phyloP scores from a whole-genome alignment of 1,284 basidiomycete species.

The Boletus putidus region DNA sequence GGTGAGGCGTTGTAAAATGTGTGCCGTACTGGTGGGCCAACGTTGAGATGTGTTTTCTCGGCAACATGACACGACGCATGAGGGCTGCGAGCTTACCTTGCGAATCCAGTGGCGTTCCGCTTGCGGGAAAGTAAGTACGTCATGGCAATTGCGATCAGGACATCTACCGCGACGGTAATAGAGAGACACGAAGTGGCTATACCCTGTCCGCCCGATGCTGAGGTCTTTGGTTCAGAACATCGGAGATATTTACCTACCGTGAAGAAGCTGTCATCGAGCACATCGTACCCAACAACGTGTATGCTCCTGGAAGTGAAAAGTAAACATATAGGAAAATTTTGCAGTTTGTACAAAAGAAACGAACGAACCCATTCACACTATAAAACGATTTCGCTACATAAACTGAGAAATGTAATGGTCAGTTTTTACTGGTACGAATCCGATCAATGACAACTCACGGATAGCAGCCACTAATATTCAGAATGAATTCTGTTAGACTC shows the following conservation, averaged over 20 bases:
- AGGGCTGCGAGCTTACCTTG: background rate
- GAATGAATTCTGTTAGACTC: background rate
- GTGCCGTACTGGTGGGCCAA: background rate
- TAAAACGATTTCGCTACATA: constrained; percentile 2
- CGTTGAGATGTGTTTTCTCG: background rate
- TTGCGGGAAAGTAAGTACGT: constrained; percentile 9
- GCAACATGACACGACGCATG: background rate
- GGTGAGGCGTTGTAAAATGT: constrained; percentile 13
- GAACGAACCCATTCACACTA: constrained; percentile 10
- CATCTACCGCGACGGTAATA: background rate
- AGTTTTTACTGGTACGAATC: background rate
- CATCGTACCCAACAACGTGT: background rate
- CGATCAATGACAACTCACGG: background rate
- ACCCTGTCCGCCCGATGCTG: background rate
- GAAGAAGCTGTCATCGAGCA: background rate
- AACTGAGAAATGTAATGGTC: constrained; percentile 3
- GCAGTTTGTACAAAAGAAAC: background rate
- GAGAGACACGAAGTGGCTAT: background rate
- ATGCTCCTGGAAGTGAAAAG: background rate
- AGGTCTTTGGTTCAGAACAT: background rate
- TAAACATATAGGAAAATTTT: background rate
- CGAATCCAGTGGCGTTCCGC: background rate
- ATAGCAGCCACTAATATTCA: background rate
- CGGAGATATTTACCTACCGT: background rate
- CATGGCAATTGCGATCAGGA: constrained; percentile 14